Evolutionary conservation across 257 asterid genomes (phyloP).

Genomic region (Nyctanthes arbortristis): DNA sequence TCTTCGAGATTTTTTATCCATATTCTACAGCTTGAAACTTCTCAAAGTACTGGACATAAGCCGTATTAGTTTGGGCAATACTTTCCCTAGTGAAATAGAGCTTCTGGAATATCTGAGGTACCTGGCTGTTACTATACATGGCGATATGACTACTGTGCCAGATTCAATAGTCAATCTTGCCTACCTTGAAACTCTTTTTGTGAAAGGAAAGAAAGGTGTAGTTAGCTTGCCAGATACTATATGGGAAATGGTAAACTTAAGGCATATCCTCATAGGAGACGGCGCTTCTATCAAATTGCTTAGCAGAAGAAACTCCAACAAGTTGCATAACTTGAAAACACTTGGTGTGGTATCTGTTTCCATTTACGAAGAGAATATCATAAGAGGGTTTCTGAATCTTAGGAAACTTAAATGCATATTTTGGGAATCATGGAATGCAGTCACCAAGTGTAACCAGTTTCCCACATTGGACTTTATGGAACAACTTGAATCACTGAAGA

Average conservation of each 20-base stretch:
- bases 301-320: background rate
- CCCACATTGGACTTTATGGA: background rate
- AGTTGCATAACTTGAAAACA: slow-evolving; percentile 12
- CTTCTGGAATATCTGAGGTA: slow-evolving; percentile 6
- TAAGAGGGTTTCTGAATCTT: slow-evolving; percentile 8
- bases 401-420: background rate
- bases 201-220: slow-evolving; percentile 1
- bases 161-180: background rate
- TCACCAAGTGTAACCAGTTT: background rate
- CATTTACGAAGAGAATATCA: background rate
- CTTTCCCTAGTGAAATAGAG: background rate
- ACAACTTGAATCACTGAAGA: slow-evolving; percentile 8
- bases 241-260: slow-evolving; percentile 11
- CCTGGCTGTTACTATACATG: background rate
- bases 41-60: slow-evolving; percentile 10
- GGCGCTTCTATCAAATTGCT: background rate
- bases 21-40: background rate
- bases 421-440: background rate
- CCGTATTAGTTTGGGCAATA: background rate
- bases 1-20: background rate
- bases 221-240: background rate
- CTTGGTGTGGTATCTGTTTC: background rate
- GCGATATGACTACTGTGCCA: background rate
- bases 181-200: slow-evolving; percentile 11
- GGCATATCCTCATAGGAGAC: slow-evolving; percentile 4